These are phyloP conservation scores for Strigomonas culicis DNA, from an alignment of 208 protist species.

Conservation along the genomic window DNA sequence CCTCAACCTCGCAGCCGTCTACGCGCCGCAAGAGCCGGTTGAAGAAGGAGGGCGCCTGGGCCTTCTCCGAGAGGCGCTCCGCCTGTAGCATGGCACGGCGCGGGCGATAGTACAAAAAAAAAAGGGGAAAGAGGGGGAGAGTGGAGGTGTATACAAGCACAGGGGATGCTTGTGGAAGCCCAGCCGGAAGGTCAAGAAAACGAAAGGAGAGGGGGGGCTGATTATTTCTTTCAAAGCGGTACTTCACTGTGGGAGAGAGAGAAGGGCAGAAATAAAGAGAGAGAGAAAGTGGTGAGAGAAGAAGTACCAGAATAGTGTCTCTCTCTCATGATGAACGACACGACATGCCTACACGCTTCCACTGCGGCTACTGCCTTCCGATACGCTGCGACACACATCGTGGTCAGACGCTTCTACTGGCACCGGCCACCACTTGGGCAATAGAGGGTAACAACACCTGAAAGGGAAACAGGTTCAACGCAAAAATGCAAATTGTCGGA, in stretches of 20 bases:
- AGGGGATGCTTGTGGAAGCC: not conserved
- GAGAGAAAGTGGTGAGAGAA: not conserved
- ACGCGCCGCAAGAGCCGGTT: constrained; percentile 58
- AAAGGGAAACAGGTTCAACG: too few species aligned
- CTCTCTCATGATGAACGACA: not conserved
- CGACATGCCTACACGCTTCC: too few species aligned
- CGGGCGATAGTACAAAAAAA: constrained; percentile 5
- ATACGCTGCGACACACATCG: too few species aligned
- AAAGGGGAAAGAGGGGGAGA: not conserved
- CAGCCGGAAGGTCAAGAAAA: not conserved
- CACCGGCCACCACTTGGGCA: too few species aligned
- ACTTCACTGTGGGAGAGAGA: too few species aligned
- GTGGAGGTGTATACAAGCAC: not conserved
- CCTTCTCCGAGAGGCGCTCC: constrained; percentile 52
- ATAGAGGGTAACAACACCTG: too few species aligned
- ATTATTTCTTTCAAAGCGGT: not conserved
- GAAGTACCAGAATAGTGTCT: not conserved
- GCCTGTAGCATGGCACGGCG: constrained; percentile 41
- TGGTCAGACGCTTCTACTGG: too few species aligned
- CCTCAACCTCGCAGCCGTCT: constrained; percentile 66
- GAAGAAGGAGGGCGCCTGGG: constrained; percentile 49
- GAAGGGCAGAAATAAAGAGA: not conserved
- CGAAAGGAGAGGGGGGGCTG: not conserved
- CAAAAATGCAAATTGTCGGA: too few species aligned
- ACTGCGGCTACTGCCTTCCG: too few species aligned